These are phyloP conservation scores for Geranium rotundifolium DNA, from an alignment of 345 rosid species.

Conservation along the genomic window DNA sequence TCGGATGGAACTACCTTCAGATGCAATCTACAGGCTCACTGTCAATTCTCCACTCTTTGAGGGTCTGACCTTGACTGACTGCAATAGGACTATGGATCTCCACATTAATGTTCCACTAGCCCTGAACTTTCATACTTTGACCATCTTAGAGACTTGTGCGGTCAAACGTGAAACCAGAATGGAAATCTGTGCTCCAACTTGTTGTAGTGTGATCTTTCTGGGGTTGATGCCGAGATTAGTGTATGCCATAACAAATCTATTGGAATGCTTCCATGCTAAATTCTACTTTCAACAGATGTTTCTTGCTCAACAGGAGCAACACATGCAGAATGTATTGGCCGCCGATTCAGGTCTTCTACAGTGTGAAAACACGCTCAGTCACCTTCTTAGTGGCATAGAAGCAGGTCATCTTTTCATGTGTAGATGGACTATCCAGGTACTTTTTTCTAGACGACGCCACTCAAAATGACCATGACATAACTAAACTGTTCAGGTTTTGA, in stretches of 20 bases:
- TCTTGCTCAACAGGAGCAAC: not conserved
- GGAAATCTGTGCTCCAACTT: constrained; percentile 8
- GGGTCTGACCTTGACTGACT: constrained; percentile 3
- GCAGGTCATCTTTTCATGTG: not conserved
- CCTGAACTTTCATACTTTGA: not conserved
- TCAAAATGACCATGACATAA: too few species aligned
- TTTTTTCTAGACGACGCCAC: not conserved
- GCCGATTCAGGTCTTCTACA: not conserved
- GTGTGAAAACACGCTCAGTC: constrained; percentile 3
- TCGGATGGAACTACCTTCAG: constrained; percentile 4
- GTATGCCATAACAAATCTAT: constrained; percentile 2
- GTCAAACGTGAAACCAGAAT: constrained; percentile 4
- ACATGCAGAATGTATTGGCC: not conserved
- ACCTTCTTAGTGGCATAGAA: not conserved
- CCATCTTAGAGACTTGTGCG: not conserved
- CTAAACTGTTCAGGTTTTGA: too few species aligned
- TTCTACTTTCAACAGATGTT: constrained; percentile 3
- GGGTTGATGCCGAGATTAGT: constrained; percentile 10
- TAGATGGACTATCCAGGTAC: constrained; percentile 12
- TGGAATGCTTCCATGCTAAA: not conserved
- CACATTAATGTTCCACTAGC: constrained; percentile 4
- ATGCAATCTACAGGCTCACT: constrained; percentile 11
- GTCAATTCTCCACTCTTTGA: constrained; percentile 7
- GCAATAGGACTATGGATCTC: constrained; percentile 12
- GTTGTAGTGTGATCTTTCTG: not conserved